Conservation (phyloP, 1,284 basidiomycete species). For the Rhodotorula sp. region DNA sequence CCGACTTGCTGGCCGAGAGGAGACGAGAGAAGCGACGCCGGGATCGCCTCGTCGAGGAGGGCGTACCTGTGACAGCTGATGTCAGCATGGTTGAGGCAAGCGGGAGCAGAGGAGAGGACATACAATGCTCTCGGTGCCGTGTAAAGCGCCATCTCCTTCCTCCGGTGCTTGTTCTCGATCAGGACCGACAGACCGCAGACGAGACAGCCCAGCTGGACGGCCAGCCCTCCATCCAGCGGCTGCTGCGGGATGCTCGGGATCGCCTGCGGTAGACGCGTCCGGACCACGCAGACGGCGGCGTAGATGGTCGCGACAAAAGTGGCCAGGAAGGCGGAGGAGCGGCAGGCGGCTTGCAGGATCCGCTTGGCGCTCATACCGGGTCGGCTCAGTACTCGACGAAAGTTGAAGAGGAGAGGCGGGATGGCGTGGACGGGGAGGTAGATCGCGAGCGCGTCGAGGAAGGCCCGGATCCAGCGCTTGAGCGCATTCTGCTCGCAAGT, state of each 20-base stretch:
- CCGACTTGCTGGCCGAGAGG: conserved; percentile 17
- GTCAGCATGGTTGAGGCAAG: neutral
- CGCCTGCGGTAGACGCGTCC: conserved; percentile 27
- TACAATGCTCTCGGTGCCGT: conserved; percentile 49
- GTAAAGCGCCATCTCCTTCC: conserved; percentile 51
- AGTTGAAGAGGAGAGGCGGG: conserved; percentile 49
- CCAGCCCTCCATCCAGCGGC: conserved; percentile 44
- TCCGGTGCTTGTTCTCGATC: conserved; percentile 49
- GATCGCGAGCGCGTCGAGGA: conserved; percentile 48
- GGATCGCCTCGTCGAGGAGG: conserved; percentile 36
- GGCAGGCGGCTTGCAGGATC: conserved; percentile 46
- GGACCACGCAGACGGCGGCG: conserved; percentile 34
- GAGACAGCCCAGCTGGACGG: conserved; percentile 40
- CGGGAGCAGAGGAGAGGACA: neutral
- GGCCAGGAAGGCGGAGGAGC: conserved; percentile 50
- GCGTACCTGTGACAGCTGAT: conserved; percentile 23
- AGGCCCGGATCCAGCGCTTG: conserved; percentile 47
- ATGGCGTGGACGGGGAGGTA: conserved; percentile 51
- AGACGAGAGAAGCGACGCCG: conserved; percentile 22
- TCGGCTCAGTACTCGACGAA: conserved; percentile 32
- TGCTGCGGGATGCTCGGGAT: conserved; percentile 37
- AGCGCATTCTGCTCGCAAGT: conserved; percentile 48
- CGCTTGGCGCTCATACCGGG: conserved; percentile 43
- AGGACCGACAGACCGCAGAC: conserved; percentile 45
- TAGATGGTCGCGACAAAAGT: conserved; percentile 50